Percentiles rank a stretch among this genome's conserved stretches.
Evolutionary conservation across 768 basidiomycete species (phyloP).

Genomic region (Russula sp.): DNA sequence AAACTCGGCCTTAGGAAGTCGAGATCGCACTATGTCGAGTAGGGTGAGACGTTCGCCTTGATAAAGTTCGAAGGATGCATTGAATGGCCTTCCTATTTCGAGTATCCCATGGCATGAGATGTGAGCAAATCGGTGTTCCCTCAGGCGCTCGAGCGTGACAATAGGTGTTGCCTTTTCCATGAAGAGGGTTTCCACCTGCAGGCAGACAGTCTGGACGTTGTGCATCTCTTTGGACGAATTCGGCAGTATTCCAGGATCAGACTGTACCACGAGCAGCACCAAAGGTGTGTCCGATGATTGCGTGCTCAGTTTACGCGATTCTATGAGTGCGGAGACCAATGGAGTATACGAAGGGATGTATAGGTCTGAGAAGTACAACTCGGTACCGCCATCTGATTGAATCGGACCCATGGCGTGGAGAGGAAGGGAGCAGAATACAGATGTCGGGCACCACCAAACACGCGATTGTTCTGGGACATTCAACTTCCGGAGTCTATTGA

Average conservation of each 20-base stretch:
- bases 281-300: conserved; percentile 22
- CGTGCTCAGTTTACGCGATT: conserved; percentile 7
- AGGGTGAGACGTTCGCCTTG: too few relatives aligned
- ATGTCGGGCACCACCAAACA: background rate
- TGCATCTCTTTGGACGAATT: background rate
- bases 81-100: background rate
- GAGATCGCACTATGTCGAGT: too few relatives aligned
- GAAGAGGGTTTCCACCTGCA: background rate
- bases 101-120: background rate
- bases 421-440: background rate
- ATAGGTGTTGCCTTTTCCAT: background rate
- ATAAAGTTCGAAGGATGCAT: background rate
- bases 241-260: background rate
- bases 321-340: background rate
- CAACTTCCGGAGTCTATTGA: background rate
- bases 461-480: background rate
- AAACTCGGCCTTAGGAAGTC: too few relatives aligned
- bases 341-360: background rate
- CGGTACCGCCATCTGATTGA: background rate
- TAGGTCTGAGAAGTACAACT: background rate
- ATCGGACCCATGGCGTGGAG: background rate
- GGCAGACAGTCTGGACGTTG: background rate
- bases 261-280: background rate
- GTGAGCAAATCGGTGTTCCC: background rate
- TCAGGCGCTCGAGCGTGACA: background rate